Evolutionary conservation across 2,329 filamentous ascomycete species (phyloP).

Genomic region (Nemania diffusa): DNA sequence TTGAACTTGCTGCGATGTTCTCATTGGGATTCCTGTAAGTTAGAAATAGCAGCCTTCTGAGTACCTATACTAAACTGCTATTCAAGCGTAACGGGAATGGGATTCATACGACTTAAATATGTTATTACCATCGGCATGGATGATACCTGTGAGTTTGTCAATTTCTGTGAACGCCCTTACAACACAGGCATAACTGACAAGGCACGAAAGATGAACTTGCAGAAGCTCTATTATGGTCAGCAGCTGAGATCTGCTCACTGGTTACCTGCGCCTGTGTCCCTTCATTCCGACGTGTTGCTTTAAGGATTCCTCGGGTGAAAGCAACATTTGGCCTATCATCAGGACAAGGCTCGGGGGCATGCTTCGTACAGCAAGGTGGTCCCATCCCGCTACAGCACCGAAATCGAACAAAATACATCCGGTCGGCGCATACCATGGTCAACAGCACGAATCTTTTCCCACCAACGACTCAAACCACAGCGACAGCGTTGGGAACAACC

Average conservation of each 20-base stretch:
- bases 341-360: conserved; percentile 10
- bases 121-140: conserved; percentile 26
- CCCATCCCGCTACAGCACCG: conserved; percentile 26
- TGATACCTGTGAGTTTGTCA: conserved; percentile 38
- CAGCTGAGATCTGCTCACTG: conserved; percentile 48
- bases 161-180: neutral
- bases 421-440: conserved; percentile 31
- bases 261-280: conserved; percentile 50
- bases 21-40: conserved; percentile 39
- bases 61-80: conserved; percentile 15
- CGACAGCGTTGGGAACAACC: conserved; percentile 28
- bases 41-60: neutral
- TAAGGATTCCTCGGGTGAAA: conserved; percentile 41
- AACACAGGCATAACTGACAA: conserved; percentile 15
- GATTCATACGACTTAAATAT: conserved; percentile 38
- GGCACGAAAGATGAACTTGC: conserved; percentile 41
- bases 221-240: conserved; percentile 48
- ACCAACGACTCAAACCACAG: conserved; percentile 36
- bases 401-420: conserved; percentile 32
- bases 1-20: conserved; percentile 24
- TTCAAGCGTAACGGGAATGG: conserved; percentile 37
- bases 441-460: conserved; percentile 25
- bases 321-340: conserved; percentile 45
- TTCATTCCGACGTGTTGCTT: conserved; percentile 47
- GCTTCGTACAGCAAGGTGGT: conserved; percentile 1